Evolutionary conservation across 1,284 basidiomycete species (phyloP), one percentile per base, ranked within the genome.

Genomic region (Cystobasidium pallidum): DNA sequence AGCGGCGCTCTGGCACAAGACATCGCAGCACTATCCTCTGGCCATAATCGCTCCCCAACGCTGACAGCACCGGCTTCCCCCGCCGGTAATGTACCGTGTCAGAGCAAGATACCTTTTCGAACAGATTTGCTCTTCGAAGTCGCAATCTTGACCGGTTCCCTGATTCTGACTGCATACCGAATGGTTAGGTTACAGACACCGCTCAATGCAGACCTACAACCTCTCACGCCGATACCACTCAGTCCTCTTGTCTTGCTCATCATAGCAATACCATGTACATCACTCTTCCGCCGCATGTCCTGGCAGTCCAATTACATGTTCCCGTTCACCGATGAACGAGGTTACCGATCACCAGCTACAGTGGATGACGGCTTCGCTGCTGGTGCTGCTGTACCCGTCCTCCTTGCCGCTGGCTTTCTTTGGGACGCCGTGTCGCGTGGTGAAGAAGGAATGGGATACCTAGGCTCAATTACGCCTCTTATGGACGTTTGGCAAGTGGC

Each of bases 291-390:
- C 13, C 73, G 64, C 45, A 71, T 65, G 47, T 55, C 55, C 17
- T 52, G 26, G 47, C 62, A 64, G n/a, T 58, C 71, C 15, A 66
- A 78, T 67, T 77, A 76, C 72, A 74, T 76, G 61, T 76, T 78
- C 7, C 77, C 79, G 19, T 80, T 80, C 63, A 80, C 79, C 49
- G 79, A 80, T 71, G 75, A 76, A 36, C 73, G 79, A 32, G 79
- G 79, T 2, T 80, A 79, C 65, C 72, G 79, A 26, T 68, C 74
- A 45, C 64, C 76, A 2, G 39, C 39, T 7, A 55, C 59, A 0
- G 78, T 78, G 2, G 78, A 80, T 66, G 78, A 79, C 47, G 79
- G 78, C 30, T 74, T 79, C 41, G 74, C 77, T 0, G 72, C 72
- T 0, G 78, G 76, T 2, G 68, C 79, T 17, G 68, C 66, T 4